Conservation (phyloP, 768 basidiomycete genomes). For the Clathrus columnatus region DNA sequence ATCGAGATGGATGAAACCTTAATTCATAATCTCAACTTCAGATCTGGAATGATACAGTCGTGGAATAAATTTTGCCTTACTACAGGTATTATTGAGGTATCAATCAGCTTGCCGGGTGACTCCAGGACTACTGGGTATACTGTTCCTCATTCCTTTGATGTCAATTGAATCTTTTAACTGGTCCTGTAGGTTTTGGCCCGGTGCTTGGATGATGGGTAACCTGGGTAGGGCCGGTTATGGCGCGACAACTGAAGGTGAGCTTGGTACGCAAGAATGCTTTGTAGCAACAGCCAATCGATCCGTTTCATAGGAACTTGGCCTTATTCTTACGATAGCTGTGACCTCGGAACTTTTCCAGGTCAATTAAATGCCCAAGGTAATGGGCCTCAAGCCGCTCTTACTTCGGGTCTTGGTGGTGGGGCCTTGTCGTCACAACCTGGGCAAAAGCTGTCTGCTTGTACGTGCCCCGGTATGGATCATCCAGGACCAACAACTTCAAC, state of each 20-base stretch:
- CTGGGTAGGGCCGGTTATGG: slow-evolving; percentile 80
- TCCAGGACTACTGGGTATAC: slow-evolving; percentile 66
- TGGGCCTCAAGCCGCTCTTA: slow-evolving; percentile 45
- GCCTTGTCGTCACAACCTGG: slow-evolving; percentile 75
- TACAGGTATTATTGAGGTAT: slow-evolving; percentile 82
- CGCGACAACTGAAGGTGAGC: slow-evolving; percentile 73
- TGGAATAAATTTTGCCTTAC: slow-evolving; percentile 98
- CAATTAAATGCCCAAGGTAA: slow-evolving; percentile 55
- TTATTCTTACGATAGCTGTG: slow-evolving; percentile 77
- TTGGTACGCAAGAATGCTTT: no score
- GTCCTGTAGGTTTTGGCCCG: slow-evolving; percentile 47
- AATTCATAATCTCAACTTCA: slow-evolving; percentile 76
- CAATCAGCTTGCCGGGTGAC: slow-evolving; percentile 62
- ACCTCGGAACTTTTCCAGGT: slow-evolving; percentile 78
- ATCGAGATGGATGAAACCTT: slow-evolving; percentile 66
- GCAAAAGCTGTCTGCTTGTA: slow-evolving; percentile 81
- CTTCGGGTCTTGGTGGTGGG: slow-evolving; percentile 38
- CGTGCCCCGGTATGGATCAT: slow-evolving; percentile 78
- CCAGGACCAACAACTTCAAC: slow-evolving; percentile 65
- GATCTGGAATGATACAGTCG: slow-evolving; percentile 60
- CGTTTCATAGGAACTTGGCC: slow-evolving; percentile 54
- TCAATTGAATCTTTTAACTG: background rate
- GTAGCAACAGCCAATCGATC: no score
- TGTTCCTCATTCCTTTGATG: slow-evolving; percentile 38
- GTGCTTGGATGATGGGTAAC: slow-evolving; percentile 84